Evolutionary conservation across 2,329 filamentous ascomycete species (phyloP), one percentile per base, ranked within the genome.

Genomic region (Thelonectria blattea): DNA sequence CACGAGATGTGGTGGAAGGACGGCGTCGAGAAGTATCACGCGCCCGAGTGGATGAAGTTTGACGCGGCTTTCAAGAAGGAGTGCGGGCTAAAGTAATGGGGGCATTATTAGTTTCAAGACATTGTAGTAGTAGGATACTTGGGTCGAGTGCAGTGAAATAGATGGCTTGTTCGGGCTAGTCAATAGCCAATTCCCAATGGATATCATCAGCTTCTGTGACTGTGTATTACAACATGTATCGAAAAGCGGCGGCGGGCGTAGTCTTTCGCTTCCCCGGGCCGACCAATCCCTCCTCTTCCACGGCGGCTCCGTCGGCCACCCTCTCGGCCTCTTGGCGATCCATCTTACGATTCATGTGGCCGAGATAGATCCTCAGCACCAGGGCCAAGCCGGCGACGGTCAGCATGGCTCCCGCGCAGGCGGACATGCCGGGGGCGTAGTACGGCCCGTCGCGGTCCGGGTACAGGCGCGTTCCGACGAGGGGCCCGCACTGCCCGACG

Each of bases 401-500:
- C 3, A 83, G 64, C 88, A 91, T 90, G 59, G 87, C 88, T 10
- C 73, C 78, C 0, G 86, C 85, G 67, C 88, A 91, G 1, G 82
- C 78, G 30, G 76, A 76, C 87, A 91, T 91, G 2, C 89, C 88
- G 1, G 68, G 75, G 3, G 84, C 77, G 69, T 89, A 91, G 71
- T 83, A 88, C 1, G 88, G 88, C 10, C 78, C 83, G 62, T 90
- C 84, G 11, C 71, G 63, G 53, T 82, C 78, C 0, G 88, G 89
- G 67, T 90, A 91, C 52, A 91, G 74, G 46, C 87, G 79, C 7
- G 86, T 89, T 15, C 88, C 88, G n/a, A 91, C 77, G 3, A 91
- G 76, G 2, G 92, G 91, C 0, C 92, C 92, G 64, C 88, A 89
- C 76, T 96, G 92, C 1, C 92, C 93, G 14, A 97, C 83, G 37